Base-by-base conservation (phyloP, 768 basidiomycete species). In the Kwoniella bestiolae region DNA sequence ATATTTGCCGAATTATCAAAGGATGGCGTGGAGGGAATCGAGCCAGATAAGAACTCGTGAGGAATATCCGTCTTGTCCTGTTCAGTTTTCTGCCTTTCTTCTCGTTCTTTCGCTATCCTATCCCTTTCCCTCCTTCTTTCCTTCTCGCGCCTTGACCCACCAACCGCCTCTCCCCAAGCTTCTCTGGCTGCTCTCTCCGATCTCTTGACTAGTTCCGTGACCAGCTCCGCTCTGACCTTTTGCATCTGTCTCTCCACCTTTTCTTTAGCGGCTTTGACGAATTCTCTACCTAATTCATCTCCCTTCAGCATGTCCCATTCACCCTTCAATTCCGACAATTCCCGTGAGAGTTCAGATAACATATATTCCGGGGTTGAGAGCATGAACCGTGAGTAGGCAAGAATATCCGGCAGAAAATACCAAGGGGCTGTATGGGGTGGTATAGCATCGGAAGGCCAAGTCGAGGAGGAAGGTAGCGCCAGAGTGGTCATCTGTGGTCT, bases 401-500 rank as follows among this genome's bases (percentile, higher is more conserved):
- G 88, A 44, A 96, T 90, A 75, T 97, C 93, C 0, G 94, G 96
- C 23, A 95, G 85, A 83, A 99, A 98, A 78, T 96, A 87, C 84
- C 94, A 98, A 6, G 96, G 95, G 0, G 93, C 91, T 75, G 94
- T 90, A 70, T 94, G 92, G 21, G 93, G 91, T 14, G 91, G 90
- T 31, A 96, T 83, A 2, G 94, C 85, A 65, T 95, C 93, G 1
- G 93, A 95, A 1, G 93, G 95, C 94, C 94, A 99, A 2, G 92
- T 92, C 16, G 83, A 75, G 1, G 95, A 94, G 25, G 92, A 89
- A 41, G 96, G 96, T 6, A 99, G 85, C 2, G 96, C 94, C 34
- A 98, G 86, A 0, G 95, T 97, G 3, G 94, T 94, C 73, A 95
- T 93, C 76, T 91, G 91, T 2, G 94, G 95, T 5, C 95, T 87